Conservation (phyloP, 345 rosid species). For the Eucalyptus regnans region DNA sequence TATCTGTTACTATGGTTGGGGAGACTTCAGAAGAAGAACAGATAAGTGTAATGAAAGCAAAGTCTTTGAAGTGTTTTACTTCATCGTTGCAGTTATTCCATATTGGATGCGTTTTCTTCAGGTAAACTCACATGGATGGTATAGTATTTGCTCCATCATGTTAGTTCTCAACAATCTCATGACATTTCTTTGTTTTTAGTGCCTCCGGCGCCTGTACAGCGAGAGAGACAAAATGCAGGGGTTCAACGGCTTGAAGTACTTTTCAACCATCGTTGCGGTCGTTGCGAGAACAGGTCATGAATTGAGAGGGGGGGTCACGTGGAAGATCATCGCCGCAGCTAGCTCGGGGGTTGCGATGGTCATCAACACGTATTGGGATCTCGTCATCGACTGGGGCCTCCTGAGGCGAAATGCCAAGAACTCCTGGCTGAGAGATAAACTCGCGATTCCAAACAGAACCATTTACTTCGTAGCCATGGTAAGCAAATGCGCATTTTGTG, state of each 20-base stretch:
- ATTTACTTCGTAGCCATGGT: constrained; percentile 75
- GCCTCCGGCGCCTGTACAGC: constrained; percentile 46
- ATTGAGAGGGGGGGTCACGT: constrained; percentile 3
- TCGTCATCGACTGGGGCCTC: constrained; percentile 79
- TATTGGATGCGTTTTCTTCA: constrained; percentile 65
- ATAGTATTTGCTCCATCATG: not conserved
- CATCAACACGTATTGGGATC: constrained; percentile 54
- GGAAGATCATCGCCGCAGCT: constrained; percentile 37
- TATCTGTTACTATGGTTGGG: constrained; percentile 6
- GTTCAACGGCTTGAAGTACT: constrained; percentile 42
- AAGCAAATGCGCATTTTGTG: not conserved
- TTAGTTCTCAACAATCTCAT: not conserved
- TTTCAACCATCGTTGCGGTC: constrained; percentile 52
- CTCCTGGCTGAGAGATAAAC: constrained; percentile 81
- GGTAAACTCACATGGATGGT: constrained; percentile 10
- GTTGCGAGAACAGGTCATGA: constrained; percentile 30
- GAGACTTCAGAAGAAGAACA: constrained; percentile 13
- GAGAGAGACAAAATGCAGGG: constrained; percentile 40
- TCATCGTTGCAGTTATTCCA: constrained; percentile 50
- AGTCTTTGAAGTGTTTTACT: constrained; percentile 25
- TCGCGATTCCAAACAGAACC: constrained; percentile 31
- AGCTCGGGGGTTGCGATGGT: constrained; percentile 48
- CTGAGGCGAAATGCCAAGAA: constrained; percentile 41
- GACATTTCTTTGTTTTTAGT: constrained; percentile 9
- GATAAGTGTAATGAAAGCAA: constrained; percentile 32